Evolutionary conservation across 257 asterid species (phyloP).

Genomic region (Lycium ferocissimum): DNA sequence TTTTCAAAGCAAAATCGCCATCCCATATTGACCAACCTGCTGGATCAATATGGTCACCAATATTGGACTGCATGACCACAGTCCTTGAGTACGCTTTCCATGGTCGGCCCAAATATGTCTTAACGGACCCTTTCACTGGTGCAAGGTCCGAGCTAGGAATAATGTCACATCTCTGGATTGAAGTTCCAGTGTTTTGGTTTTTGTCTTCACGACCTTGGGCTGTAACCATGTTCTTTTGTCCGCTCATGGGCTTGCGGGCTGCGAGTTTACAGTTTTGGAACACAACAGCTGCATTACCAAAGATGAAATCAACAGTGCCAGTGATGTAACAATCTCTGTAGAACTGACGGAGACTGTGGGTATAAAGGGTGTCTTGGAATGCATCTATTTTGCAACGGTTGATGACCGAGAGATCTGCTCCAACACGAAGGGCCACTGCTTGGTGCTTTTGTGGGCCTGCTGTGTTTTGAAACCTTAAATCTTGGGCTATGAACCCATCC

Average conservation of each 20-base stretch:
- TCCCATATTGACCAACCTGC: conserved; percentile 35
- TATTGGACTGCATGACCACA: conserved; percentile 28
- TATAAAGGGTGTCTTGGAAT: conserved; percentile 38
- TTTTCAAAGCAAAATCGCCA: conserved; percentile 30
- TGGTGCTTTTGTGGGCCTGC: conserved; percentile 40
- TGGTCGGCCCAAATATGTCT: conserved; percentile 37
- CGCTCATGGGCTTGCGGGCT: conserved; percentile 25
- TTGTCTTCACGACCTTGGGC: conserved; percentile 41
- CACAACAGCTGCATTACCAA: conserved; percentile 40
- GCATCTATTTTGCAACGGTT: conserved; percentile 36
- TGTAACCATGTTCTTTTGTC: conserved; percentile 33
- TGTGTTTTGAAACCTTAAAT: conserved; percentile 35
- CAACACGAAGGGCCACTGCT: conserved; percentile 39
- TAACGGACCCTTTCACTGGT: conserved; percentile 18
- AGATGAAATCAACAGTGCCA: conserved; percentile 43
- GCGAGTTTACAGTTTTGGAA: conserved; percentile 33
- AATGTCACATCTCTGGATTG: conserved; percentile 34
- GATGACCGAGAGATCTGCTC: conserved; percentile 33
- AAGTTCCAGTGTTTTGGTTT: conserved; percentile 28
- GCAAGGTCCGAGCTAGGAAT: conserved; percentile 29
- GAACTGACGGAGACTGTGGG: conserved; percentile 39
- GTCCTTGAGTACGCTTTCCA: conserved; percentile 40
- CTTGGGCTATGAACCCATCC: conserved; percentile 42
- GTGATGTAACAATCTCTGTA: conserved; percentile 37
- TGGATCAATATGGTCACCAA: conserved; percentile 36